Base-by-base conservation (phyloP, 1,284 basidiomycete genomes). In the Ustilago tritici region DNA sequence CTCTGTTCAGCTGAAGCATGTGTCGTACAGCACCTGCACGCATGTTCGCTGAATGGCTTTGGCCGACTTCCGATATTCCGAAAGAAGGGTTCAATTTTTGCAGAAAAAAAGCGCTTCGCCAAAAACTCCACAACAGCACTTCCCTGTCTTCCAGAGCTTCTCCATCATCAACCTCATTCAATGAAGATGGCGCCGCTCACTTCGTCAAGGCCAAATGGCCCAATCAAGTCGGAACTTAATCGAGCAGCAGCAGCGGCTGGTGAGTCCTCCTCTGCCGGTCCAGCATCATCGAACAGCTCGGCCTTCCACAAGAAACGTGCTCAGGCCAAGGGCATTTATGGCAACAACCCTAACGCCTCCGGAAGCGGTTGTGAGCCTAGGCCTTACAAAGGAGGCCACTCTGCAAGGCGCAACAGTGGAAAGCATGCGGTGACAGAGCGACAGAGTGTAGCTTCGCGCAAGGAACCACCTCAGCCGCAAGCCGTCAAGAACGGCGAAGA, bases 211-310 rank as follows among this genome's bases (percentile, higher is more conserved):
- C 40, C 43, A 19, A 62, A 19, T 31, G 65, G 68, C 0, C 73
- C 73, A 5, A 71, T 76, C 68, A 76, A 76, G 50, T 76, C 73
- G 3, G 73, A 71, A 35, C 66, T 68, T 23, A 76, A 76, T 31
- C 59, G 63, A 41, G 73, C 68, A 11, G 72, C 68, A 2, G 70
- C 61, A 52, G 60, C 65, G 49, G 54, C 57, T 10, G 17, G 38
- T 17, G 55, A 50, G 19, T 38, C 61, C 0, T 47, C n/a, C 2
- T 32, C 43, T 11, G 17, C 28, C 6, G 56, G 56, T 8, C 50
- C 61, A 43, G 46, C 70, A 9, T 64, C 70, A 8, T 66, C 63
- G 31, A 66, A 28, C 12, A 73, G 70, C 50, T 73, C 70, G 31
- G 70, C 65, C 11, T 73, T 73, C 41, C 65, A 73, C 55, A 73